Evolutionary conservation across 495 filamentous ascomycete genomes (phyloP).

Genomic region (Rhypophila decipiens): DNA sequence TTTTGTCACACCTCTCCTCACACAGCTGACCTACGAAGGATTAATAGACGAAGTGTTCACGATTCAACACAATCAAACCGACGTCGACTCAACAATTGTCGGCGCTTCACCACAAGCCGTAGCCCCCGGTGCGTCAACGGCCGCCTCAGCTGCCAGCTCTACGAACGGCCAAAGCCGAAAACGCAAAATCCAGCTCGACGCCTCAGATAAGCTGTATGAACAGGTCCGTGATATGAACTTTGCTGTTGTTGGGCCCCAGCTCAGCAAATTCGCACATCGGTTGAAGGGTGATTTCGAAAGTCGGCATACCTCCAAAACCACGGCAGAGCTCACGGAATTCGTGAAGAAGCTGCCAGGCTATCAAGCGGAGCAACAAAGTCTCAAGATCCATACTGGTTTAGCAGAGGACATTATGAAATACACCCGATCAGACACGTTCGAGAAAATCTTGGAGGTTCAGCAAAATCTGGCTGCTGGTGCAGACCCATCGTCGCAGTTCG

Average conservation of each 20-base stretch:
- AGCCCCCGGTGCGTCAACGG: conserved; percentile 28
- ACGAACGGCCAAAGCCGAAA: conserved; percentile 50
- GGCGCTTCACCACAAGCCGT: conserved; percentile 59
- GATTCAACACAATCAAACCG: conserved; percentile 81
- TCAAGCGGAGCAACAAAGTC: conserved; percentile 85
- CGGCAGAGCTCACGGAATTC: conserved; percentile 84
- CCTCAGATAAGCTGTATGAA: conserved; percentile 81
- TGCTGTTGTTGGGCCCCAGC: conserved; percentile 77
- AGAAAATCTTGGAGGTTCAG: conserved; percentile 82
- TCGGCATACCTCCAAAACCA: conserved; percentile 81
- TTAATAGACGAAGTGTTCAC: conserved; percentile 91
- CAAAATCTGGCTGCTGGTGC: conserved; percentile 91
- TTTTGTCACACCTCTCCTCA: conserved; percentile 82
- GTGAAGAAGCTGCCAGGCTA: conserved; percentile 86
- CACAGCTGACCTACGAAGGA: conserved; percentile 95
- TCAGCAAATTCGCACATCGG: conserved; percentile 87
- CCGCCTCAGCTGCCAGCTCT: conserved; percentile 24
- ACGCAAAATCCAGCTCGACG: conserved; percentile 84
- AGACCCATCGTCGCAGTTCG: conserved; percentile 82
- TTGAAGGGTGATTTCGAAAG: conserved; percentile 81
- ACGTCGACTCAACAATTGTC: conserved; percentile 88
- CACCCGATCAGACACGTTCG: conserved; percentile 82
- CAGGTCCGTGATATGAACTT: conserved; percentile 92
- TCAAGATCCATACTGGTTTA: conserved; percentile 85
- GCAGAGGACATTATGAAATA: conserved; percentile 92